Evolutionary conservation across 805 yeast genomes (phyloP).

Genomic region (Candida peoriensis): DNA sequence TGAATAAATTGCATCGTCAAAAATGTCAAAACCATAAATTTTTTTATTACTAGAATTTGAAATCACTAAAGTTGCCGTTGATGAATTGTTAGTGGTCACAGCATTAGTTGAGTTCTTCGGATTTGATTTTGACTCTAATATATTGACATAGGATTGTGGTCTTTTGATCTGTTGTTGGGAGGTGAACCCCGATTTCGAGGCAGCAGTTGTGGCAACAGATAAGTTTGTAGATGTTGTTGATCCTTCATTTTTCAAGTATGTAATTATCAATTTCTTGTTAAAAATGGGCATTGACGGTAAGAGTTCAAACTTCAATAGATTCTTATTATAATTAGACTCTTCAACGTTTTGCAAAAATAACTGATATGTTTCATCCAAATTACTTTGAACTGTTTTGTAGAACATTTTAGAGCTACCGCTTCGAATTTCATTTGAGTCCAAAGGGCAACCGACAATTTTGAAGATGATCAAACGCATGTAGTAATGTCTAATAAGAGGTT

Average conservation of each 20-base stretch:
- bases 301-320: constrained; percentile 6
- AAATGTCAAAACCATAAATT: constrained; percentile 56
- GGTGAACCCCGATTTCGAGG: background rate
- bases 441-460: constrained; percentile 36
- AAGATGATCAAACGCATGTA: constrained; percentile 65
- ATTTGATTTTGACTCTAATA: constrained; percentile 4
- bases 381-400: constrained; percentile 2
- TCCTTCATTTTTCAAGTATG: constrained; percentile 24
- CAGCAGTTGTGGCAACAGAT: background rate
- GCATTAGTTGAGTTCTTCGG: constrained; percentile 2
- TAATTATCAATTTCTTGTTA: constrained; percentile 45
- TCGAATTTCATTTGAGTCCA: constrained; percentile 1
- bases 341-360: constrained; percentile 1
- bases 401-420: too few relatives aligned
- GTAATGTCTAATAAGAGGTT: constrained; percentile 67
- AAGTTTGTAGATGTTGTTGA: constrained; percentile 3
- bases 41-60: constrained; percentile 23
- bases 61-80: constrained; percentile 13
- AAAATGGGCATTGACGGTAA: constrained; percentile 33
- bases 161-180: constrained; percentile 4
- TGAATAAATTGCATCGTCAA: constrained; percentile 59
- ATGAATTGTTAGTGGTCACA: constrained; percentile 3
- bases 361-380: constrained; percentile 6
- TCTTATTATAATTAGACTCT: background rate
- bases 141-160: constrained; percentile 3